These are phyloP conservation scores for Westerdykella sp. DNA, from an alignment of 2,329 filamentous ascomycete species.

Conservation along the genomic window DNA sequence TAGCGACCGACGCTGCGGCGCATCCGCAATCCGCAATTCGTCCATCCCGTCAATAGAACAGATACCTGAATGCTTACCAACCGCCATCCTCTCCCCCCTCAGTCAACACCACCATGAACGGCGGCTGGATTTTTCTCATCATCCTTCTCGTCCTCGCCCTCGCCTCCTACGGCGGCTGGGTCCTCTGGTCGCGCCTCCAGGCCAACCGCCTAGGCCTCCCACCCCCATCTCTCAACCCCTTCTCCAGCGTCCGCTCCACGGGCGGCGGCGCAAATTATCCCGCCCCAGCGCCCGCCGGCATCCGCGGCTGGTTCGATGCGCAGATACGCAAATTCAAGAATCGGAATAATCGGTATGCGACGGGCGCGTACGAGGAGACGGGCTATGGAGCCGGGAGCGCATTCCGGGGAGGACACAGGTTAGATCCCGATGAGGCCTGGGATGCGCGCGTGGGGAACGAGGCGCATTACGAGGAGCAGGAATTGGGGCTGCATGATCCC, in stretches of 20 bases:
- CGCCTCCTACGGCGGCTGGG: conserved; percentile 60
- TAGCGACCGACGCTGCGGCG: background rate
- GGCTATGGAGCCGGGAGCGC: conserved; percentile 27
- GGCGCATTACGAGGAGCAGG: conserved; percentile 72
- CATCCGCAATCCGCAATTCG: conserved; percentile 3
- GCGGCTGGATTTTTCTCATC: conserved; percentile 57
- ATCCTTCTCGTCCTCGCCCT: conserved; percentile 69
- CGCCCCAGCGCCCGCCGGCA: conserved; percentile 54
- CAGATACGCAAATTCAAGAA: conserved; percentile 59
- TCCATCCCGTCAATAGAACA: background rate
- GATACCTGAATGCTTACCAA: background rate
- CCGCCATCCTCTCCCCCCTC: conserved; percentile 4
- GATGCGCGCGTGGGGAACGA: conserved; percentile 72
- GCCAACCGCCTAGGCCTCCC: conserved; percentile 70
- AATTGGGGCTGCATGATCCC: conserved; percentile 54
- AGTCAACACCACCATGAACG: conserved; percentile 30
- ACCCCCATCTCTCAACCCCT: conserved; percentile 65
- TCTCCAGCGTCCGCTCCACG: conserved; percentile 39
- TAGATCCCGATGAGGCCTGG: conserved; percentile 84
- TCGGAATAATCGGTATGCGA: conserved; percentile 59
- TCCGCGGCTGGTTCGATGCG: conserved; percentile 67
- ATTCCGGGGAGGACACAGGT: conserved; percentile 49
- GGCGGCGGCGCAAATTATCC: conserved; percentile 41
- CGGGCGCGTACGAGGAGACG: conserved; percentile 69
- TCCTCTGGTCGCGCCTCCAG: conserved; percentile 65